Evolutionary conservation across 192 early-diverging fungal genomes (phyloP), one percentile per base, ranked within the genome.

Genomic region (Coemansia sp.): DNA sequence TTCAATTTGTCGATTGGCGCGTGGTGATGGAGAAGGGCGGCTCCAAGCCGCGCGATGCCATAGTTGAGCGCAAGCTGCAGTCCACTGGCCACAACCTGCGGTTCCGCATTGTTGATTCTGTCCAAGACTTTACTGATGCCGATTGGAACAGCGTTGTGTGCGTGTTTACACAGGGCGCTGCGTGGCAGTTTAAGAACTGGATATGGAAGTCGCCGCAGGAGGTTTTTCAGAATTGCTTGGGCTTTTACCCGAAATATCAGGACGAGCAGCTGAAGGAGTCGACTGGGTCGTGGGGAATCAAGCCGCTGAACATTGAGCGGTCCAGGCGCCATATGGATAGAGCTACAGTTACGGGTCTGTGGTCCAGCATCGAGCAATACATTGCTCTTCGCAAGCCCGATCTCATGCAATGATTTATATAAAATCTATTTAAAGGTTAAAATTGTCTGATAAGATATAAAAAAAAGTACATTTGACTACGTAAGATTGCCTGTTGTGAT

Each of bases 131-230:
- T 55, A 81, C 83, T 7, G 75, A 85, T 20, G 86, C 87, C 9
- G 93, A 95, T 63, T 95, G 94, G 94, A 90, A 90, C 65, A 86
- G 91, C 23, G 88, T 98, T 4, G 91, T 93, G 0, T 95, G 90
- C 57, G 94, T 95, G 21, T 92, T 98, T 74, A 89, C 90, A n/a
- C 88, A 87, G 34, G 96, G 96, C 29, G 91, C 90, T 40, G 85
- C 86, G 29, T 98, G 96, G 96, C 94, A 96, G 73, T 98, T 98
- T 71, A 94, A 92, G 63, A 85, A 87, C 43, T 98, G 94, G 92
- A 90, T 87, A 63, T 95, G 91, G 86, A 84, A 86, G 37, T 84
- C 90, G 25, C 96, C 95, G 4, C 83, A 88, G 28, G 88, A 93
- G 60, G 76, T 97, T 10, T 98, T 98, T 76, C 75, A 84, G 16